Base-by-base conservation (phyloP, 768 basidiomycete species). In the Cyclocybe aegerita region DNA sequence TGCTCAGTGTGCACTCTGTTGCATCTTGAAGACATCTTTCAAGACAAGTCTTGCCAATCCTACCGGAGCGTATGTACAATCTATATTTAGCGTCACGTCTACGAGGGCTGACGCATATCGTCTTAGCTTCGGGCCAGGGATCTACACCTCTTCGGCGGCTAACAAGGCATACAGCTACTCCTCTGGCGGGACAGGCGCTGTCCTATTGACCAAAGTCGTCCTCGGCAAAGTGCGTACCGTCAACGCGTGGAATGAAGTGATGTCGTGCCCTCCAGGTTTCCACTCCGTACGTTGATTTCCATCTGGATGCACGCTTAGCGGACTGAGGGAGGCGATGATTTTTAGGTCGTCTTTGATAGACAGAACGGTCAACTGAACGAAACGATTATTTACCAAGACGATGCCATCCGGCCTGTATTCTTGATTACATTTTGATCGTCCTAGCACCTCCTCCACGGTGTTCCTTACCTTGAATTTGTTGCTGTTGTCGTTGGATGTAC, bases 361-460 rank as follows among this genome's bases (percentile, higher is more conserved):
- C 44, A 50, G 11, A 59, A 51, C 10, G 58, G 58, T 3, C 42
- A 48, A 5, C 35, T 52, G 33, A 49, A 51, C 29, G 60, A 59
- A 40, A 61, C 60, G 1, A 47, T 61, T 15, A 58, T 61, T 12
- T 61, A 59, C 14, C 15, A 52, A 12, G 53, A 60, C 31, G 58
- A 54, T 48, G 58, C 58, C 4, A 59, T 61, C 15, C 50, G 58
- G 1, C 60, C 60, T 9, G 56, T 53, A 8, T 61, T 53, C 40
- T 34, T 61, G 34, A 51, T 61, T 23, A 23, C 23, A 23, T 23
- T 23, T 23, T 23, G 23, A 23, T 23, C 23, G 5, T 23, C 23
- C 23, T n/a, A 23, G 23, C 23, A 23, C 23, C 5, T 1, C 4
- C 23, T 5, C 4, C 5, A 23, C 5, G 23, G 2, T 23, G 23